Evolutionary conservation across 345 rosid species (phyloP).

Genomic region (Orychophragmus violaceus): DNA sequence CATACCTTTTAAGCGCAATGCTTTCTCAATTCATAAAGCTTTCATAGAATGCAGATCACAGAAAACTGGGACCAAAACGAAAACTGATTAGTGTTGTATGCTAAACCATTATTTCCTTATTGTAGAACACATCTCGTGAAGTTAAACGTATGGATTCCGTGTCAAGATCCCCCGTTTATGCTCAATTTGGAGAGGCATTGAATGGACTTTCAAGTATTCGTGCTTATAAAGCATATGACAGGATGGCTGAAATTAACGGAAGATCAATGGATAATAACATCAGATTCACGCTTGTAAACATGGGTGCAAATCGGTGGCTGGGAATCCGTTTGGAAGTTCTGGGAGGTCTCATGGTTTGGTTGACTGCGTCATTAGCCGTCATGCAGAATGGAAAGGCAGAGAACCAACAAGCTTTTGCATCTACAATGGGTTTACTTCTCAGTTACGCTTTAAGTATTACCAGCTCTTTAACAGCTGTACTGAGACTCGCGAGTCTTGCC

Average conservation of each 20-base stretch:
- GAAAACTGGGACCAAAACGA: too few relatives aligned
- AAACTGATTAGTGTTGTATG: background rate
- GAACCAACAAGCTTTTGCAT: conserved; percentile 86
- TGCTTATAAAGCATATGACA: conserved; percentile 92
- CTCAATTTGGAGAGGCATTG: conserved; percentile 97
- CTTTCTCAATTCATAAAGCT: background rate
- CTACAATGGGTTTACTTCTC: conserved; percentile 97
- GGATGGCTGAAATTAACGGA: conserved; percentile 93
- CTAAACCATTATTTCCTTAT: conserved; percentile 7
- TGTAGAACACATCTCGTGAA: conserved; percentile 94
- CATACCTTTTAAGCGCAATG: background rate
- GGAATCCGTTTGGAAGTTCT: conserved; percentile 82
- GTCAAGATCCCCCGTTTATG: conserved; percentile 96
- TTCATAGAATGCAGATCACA: background rate
- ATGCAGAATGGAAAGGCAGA: conserved; percentile 89
- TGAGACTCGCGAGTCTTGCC: conserved; percentile 96
- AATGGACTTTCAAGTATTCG: conserved; percentile 91
- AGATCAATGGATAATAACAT: conserved; percentile 91
- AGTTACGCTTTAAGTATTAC: conserved; percentile 95
- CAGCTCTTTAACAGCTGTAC: conserved; percentile 67
- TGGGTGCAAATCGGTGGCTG: conserved; percentile 97
- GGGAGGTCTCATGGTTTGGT: conserved; percentile 99
- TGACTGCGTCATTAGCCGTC: conserved; percentile 97
- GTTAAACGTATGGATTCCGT: conserved; percentile 91
- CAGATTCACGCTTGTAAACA: conserved; percentile 82